These are phyloP conservation scores for Simmondsia chinensis DNA, from an alignment of 148 eudicot species.

Conservation along the genomic window DNA sequence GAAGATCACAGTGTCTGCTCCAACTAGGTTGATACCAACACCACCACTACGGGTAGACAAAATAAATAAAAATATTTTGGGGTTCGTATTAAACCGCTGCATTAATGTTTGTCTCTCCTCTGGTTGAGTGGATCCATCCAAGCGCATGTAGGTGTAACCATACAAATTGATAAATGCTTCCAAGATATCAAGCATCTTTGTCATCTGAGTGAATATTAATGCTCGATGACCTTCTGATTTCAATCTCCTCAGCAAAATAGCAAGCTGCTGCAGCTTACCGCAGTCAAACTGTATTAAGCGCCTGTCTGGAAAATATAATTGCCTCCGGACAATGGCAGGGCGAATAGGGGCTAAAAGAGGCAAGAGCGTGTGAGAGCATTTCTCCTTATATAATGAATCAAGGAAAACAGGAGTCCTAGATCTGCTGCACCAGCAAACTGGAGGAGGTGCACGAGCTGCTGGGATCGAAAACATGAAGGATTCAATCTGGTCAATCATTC, in stretches of 20 bases:
- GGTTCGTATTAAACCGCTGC: constrained; percentile 98
- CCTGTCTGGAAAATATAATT: constrained; percentile 95
- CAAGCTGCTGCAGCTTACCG: constrained; percentile 97
- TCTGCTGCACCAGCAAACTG: constrained; percentile 89
- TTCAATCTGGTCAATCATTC: constrained; percentile 77
- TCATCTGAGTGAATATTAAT: constrained; percentile 96
- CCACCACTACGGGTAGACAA: constrained; percentile 98
- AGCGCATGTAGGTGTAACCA: constrained; percentile 97
- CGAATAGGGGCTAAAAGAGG: constrained; percentile 84
- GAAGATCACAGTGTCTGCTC: constrained; percentile 97
- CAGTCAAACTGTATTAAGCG: constrained; percentile 97
- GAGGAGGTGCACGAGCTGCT: constrained; percentile 88
- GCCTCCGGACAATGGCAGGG: constrained; percentile 93
- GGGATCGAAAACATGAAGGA: constrained; percentile 99
- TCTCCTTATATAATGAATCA: constrained; percentile 42
- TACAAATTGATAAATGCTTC: constrained; percentile 93
- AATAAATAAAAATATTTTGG: constrained; percentile 88
- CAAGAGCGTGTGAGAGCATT: constrained; percentile 47
- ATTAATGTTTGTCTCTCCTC: constrained; percentile 98
- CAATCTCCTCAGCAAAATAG: constrained; percentile 69
- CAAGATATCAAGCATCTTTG: constrained; percentile 96
- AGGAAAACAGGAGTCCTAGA: constrained; percentile 47
- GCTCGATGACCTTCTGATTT: constrained; percentile 96
- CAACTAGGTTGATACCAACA: constrained; percentile 94
- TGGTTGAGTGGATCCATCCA: constrained; percentile 98